Base-by-base conservation (phyloP, 2,329 filamentous ascomycete genomes). In the Sphaerulina vaccinii region DNA sequence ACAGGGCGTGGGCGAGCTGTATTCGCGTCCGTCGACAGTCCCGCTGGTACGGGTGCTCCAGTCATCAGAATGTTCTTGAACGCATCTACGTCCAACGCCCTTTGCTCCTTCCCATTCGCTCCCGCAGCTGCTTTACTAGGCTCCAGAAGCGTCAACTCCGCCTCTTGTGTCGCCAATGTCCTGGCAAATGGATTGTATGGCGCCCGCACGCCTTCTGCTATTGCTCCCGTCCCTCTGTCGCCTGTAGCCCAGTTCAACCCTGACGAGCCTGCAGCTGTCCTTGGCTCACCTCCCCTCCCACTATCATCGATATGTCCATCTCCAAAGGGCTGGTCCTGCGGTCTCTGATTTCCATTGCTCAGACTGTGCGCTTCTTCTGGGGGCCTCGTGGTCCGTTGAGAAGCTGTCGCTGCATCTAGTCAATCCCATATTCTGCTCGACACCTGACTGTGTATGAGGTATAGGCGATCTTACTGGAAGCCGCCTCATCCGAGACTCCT, bases 1-100 rank as follows among this genome's bases (percentile, higher is more conserved):
- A 72, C 75, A 32, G 65, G 62, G 16, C 54, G 60, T 38, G 51
- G 38, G 24, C 52, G 41, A 15, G 51, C 24, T 27, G 52, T 39
- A 2, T 15, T 44, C 40, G 49, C 27, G 21, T 51, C 19, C 18
- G 59, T 52, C 10, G 61, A 54, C 27, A 41, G 24, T 2, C 45
- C 45, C 13, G 62, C 56, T 22, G 66, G 61, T 11, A 55, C 48
- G 35, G 80, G 68, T 62, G 82, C 80, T 11, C 87, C 88, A 0
- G 86, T 91, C 72, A 92, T 74, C 37, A 92, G 75, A 52, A 93
- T 72, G 52, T 85, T 79, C 65, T 83, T 84, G 70, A 92, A 92
- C 1, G 87, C 84, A 64, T 88, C 83, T 1, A 91, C 87, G 65
- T 92, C 86, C 61, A 91, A 2, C 77, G 43, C 29, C 39, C 42